These are phyloP conservation scores for Periglandula ipomoeae DNA, from an alignment of 2,329 filamentous ascomycete species.

Conservation along the genomic window DNA sequence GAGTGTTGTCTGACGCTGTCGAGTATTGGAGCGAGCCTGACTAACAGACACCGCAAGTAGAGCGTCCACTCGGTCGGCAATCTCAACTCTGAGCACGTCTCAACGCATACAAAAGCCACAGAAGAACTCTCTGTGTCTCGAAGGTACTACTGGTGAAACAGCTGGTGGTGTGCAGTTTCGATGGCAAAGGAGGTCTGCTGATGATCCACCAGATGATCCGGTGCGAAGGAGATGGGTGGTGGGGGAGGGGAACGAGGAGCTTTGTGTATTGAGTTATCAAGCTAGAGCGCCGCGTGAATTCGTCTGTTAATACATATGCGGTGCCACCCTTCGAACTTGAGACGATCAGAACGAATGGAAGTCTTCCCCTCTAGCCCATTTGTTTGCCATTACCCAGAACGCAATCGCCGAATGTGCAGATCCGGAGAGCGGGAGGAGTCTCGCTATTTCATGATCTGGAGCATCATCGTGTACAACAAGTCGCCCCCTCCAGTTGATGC, in stretches of 20 bases:
- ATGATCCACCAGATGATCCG: not conserved
- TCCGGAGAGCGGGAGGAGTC: not conserved
- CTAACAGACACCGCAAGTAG: too few relatives aligned
- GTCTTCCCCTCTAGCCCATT: not conserved
- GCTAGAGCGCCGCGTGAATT: too few relatives aligned
- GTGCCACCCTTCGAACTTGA: not conserved
- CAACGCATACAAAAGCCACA: too few relatives aligned
- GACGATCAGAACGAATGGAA: not conserved
- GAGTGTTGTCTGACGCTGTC: too few relatives aligned
- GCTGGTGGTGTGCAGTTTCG: not conserved
- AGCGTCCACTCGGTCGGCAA: too few relatives aligned
- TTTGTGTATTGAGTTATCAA: not conserved
- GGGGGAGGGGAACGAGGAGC: not conserved
- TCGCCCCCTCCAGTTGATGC: too few relatives aligned
- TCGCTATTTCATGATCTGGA: too few relatives aligned
- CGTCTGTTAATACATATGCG: not conserved
- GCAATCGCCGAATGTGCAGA: not conserved
- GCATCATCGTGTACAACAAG: too few relatives aligned
- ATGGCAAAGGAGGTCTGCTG: not conserved
- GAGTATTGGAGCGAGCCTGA: too few relatives aligned
- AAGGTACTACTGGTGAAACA: not conserved
- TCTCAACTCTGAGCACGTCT: too few relatives aligned
- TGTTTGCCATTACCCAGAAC: not conserved
- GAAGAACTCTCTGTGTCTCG: too few relatives aligned
- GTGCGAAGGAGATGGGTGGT: not conserved